A percentile compares a stretch with the other conserved stretches of the same genome.
These are phyloP conservation scores for Aspergillus sp. DNA, from an alignment of 2,329 filamentous ascomycete species.

Conservation along the genomic window DNA sequence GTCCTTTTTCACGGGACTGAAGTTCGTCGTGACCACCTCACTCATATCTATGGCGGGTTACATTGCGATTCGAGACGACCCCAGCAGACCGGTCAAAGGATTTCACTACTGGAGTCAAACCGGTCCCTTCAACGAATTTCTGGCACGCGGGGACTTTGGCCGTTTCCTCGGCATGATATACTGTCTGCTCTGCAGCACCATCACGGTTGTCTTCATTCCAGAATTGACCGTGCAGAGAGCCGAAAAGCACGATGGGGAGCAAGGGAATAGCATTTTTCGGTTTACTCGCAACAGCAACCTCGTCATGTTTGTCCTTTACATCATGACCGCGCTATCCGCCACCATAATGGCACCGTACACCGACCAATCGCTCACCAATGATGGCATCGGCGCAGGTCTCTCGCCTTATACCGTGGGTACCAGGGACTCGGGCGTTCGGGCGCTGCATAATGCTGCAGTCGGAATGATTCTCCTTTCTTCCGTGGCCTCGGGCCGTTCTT, in stretches of 20 bases:
- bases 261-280: constrained; percentile 57
- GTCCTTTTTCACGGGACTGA: constrained; percentile 54
- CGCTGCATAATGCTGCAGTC: constrained; percentile 72
- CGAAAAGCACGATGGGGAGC: constrained; percentile 56
- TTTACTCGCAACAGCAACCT: constrained; percentile 60
- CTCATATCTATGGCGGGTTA: constrained; percentile 56
- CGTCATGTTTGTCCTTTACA: constrained; percentile 63
- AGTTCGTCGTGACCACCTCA: constrained; percentile 54
- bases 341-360: constrained; percentile 64
- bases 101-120: constrained; percentile 56
- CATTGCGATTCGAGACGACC: constrained; percentile 57
- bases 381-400: constrained; percentile 58
- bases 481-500: constrained; percentile 76
- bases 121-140: constrained; percentile 54
- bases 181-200: constrained; percentile 55
- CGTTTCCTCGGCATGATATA: constrained; percentile 56
- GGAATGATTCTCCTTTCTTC: constrained; percentile 76
- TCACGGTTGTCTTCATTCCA: constrained; percentile 58
- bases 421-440: constrained; percentile 60
- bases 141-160: constrained; percentile 51
- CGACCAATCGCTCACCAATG: constrained; percentile 56
- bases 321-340: constrained; percentile 60
- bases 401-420: constrained; percentile 51
- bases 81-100: constrained; percentile 52
- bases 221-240: constrained; percentile 60